A percentile compares a stretch with the other conserved stretches of the same genome.
Conservation (phyloP, 2,329 filamentous ascomycete species). For the Exophiala sideris region DNA sequence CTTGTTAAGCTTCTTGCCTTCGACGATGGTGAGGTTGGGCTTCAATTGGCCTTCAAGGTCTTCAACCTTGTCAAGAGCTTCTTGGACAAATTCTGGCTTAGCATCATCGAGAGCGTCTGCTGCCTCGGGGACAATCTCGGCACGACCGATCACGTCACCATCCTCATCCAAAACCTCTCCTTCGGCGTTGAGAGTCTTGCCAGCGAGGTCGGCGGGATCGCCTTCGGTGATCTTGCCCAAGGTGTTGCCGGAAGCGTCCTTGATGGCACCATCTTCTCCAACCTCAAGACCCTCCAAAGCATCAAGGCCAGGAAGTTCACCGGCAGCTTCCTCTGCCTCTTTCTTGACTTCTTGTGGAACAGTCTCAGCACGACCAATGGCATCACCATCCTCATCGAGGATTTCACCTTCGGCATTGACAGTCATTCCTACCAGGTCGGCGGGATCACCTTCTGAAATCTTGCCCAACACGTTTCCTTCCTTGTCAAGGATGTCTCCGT, state of each 20-base stretch:
- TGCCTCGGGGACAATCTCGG: slow-evolving; percentile 35
- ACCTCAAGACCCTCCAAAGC: slow-evolving; percentile 42
- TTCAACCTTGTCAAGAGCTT: slow-evolving; percentile 42
- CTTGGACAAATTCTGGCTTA: slow-evolving; percentile 37
- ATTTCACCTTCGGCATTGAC: slow-evolving; percentile 42
- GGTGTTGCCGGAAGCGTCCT: slow-evolving; percentile 41
- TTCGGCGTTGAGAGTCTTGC: slow-evolving; percentile 38
- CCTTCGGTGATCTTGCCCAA: slow-evolving; percentile 42
- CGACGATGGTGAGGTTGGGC: slow-evolving; percentile 36
- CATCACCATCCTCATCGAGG: slow-evolving; percentile 39
- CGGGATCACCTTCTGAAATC: slow-evolving; percentile 41
- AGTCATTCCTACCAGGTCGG: slow-evolving; percentile 39
- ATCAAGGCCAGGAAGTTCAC: slow-evolving; percentile 40
- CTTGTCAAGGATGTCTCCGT: slow-evolving; percentile 51
- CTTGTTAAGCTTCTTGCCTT: slow-evolving; percentile 36
- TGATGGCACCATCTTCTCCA: slow-evolving; percentile 53
- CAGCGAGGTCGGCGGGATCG: slow-evolving; percentile 39
- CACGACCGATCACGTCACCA: slow-evolving; percentile 37
- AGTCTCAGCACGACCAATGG: slow-evolving; percentile 36
- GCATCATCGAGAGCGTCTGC: slow-evolving; percentile 23
- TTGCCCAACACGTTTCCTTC: slow-evolving; percentile 39
- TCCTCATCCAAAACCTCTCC: slow-evolving; percentile 38
- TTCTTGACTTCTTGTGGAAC: slow-evolving; percentile 44
- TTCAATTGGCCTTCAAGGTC: slow-evolving; percentile 33
- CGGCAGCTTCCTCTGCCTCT: slow-evolving; percentile 46